phyloP scores from a whole-genome alignment of 192 early-diverging fungal species.

The Entomortierella lignicola region DNA sequence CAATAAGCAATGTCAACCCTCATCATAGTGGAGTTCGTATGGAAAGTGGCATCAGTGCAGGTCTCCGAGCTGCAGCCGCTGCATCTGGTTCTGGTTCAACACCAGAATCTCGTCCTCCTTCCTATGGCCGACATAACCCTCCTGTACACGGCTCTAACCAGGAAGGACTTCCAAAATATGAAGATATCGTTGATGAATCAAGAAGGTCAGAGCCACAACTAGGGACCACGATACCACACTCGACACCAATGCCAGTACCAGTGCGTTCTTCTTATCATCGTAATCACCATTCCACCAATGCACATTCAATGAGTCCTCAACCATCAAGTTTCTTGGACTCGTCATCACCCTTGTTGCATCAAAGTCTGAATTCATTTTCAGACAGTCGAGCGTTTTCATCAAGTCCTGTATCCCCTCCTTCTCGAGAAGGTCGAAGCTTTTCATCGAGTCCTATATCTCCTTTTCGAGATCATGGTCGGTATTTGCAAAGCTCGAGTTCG shows the following conservation, averaged over 20 bases:
- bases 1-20: background rate
- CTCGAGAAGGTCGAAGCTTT: slow-evolving; percentile 2
- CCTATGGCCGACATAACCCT: slow-evolving; percentile 21
- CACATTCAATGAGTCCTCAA: slow-evolving; percentile 1
- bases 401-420: slow-evolving; percentile 7
- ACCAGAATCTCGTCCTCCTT: slow-evolving; percentile 19
- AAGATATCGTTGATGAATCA: slow-evolving; percentile 30
- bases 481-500: too few species aligned
- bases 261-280: background rate
- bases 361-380: slow-evolving; percentile 1
- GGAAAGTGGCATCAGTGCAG: slow-evolving; percentile 48
- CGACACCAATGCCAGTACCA: slow-evolving; percentile 28
- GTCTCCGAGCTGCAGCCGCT: slow-evolving; percentile 37
- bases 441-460: slow-evolving; percentile 3
- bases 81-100: background rate
- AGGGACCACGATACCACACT: slow-evolving; percentile 24
- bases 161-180: slow-evolving; percentile 40
- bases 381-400: slow-evolving; percentile 11
- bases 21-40: background rate
- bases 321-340: slow-evolving; percentile 17
- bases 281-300: background rate
- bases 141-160: background rate
- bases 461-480: too few species aligned
- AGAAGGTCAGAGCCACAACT: slow-evolving; percentile 5
- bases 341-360: slow-evolving; percentile 3